Evolutionary conservation across 371 early-diverging fungal genomes (phyloP).

Genomic region (Haplosporangium sp.): DNA sequence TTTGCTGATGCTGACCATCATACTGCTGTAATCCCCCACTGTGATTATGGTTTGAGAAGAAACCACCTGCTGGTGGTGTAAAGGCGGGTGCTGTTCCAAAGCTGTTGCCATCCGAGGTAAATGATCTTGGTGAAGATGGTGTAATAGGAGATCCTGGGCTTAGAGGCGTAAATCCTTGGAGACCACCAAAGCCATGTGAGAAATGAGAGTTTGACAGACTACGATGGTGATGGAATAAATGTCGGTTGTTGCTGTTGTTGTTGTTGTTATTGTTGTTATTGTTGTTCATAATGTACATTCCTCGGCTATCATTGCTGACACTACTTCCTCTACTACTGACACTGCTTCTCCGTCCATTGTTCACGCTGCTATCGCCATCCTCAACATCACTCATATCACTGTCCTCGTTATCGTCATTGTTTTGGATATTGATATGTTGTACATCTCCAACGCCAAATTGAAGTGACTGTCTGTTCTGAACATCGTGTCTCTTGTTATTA

Average conservation of each 20-base stretch:
- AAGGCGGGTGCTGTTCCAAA: constrained; percentile 16
- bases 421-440: constrained; percentile 39
- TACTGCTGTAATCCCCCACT: constrained; percentile 1
- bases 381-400: constrained; percentile 29
- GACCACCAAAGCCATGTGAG: constrained; percentile 33
- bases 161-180: constrained; percentile 22
- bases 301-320: constrained; percentile 11
- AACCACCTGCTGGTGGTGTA: constrained; percentile 6
- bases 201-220: constrained; percentile 25
- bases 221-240: constrained; percentile 28
- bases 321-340: constrained; percentile 13
- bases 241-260: not conserved
- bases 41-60: constrained; percentile 18
- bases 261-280: not conserved
- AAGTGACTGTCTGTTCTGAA: not conserved
- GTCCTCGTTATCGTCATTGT: constrained; percentile 25
- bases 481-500: not conserved
- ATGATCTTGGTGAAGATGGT: constrained; percentile 24
- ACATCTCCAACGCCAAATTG: constrained; percentile 15
- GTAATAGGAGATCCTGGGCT: constrained; percentile 18
- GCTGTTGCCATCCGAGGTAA: constrained; percentile 25
- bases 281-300: constrained; percentile 30
- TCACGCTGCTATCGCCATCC: not conserved
- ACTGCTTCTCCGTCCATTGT: constrained; percentile 9
- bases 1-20: not conserved